Conservation (phyloP, 352 stramenopile species). For the Globisporangium splendens region DNA sequence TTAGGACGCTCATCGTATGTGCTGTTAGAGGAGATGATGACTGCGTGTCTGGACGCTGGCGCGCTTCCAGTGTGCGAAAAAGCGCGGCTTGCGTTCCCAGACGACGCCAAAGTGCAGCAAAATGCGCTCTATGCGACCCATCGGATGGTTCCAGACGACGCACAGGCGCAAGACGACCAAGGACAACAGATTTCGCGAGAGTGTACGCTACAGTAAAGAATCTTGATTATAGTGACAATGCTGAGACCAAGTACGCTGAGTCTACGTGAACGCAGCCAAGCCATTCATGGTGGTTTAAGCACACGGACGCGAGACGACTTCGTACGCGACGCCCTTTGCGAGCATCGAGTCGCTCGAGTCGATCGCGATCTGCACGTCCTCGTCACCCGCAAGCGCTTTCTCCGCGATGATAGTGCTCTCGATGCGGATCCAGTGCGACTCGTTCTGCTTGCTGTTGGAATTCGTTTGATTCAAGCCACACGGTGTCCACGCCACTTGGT, state of each 20-base stretch:
- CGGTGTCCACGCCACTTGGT: constrained; percentile 21
- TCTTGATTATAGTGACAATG: not conserved
- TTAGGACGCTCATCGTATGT: no score
- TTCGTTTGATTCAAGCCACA: constrained; percentile 4
- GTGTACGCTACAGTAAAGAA: constrained; percentile 12
- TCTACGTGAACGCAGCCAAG: no score
- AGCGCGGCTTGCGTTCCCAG: constrained; percentile 38
- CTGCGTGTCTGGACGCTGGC: constrained; percentile 43
- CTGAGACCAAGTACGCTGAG: not conserved
- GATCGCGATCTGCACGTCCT: constrained; percentile 27
- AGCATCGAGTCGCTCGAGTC: constrained; percentile 25
- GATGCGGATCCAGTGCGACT: constrained; percentile 27
- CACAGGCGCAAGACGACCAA: constrained; percentile 4
- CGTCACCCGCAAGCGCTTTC: constrained; percentile 13
- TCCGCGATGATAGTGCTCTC: constrained; percentile 17
- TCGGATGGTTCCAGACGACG: constrained; percentile 23
- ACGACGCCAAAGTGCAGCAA: constrained; percentile 49
- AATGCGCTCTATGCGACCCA: constrained; percentile 45
- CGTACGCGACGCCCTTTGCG: constrained; percentile 24
- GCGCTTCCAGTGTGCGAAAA: constrained; percentile 48
- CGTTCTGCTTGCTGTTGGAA: not conserved
- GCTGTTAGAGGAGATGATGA: constrained; percentile 48
- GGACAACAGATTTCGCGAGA: constrained; percentile 1
- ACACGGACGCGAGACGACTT: constrained; percentile 22
- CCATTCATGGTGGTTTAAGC: not conserved